Conservation (phyloP, 1,139 yeast species). For the Yamadazyma dushanensis region DNA sequence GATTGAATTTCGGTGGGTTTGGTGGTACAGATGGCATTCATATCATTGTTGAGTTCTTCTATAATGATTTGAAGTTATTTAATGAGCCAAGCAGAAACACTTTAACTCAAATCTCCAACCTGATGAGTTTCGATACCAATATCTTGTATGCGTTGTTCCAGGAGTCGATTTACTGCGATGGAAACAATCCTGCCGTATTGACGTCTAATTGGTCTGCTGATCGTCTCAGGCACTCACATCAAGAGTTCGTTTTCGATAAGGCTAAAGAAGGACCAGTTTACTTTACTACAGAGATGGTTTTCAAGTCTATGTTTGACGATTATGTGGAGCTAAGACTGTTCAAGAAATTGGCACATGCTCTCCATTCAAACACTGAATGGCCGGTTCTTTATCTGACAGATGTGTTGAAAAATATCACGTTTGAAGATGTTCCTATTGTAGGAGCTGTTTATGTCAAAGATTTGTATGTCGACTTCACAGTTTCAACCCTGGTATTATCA, state of each 20-base stretch:
- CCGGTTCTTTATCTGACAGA: conserved; percentile 38
- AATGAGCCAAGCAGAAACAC: conserved; percentile 38
- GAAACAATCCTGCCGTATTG: conserved; percentile 16
- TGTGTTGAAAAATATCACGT: conserved; percentile 25
- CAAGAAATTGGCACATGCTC: conserved; percentile 38
- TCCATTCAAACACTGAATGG: conserved; percentile 47
- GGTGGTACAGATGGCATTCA: conserved; percentile 54
- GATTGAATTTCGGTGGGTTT: conserved; percentile 48
- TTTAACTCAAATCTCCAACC: conserved; percentile 30
- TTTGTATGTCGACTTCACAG: conserved; percentile 53
- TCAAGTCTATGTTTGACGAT: conserved; percentile 50
- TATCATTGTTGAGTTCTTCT: conserved; percentile 37
- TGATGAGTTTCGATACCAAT: conserved; percentile 51
- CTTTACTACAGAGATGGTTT: conserved; percentile 63
- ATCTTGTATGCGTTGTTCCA: conserved; percentile 55
- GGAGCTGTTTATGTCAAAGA: conserved; percentile 53
- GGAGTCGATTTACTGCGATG: conserved; percentile 57
- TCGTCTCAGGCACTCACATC: conserved; percentile 30
- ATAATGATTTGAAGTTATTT: conserved; percentile 33
- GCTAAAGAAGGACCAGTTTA: conserved; percentile 26
- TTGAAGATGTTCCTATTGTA: conserved; percentile 47
- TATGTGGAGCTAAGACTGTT: conserved; percentile 43
- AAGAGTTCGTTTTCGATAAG: conserved; percentile 23
- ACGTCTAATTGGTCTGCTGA: conserved; percentile 52
- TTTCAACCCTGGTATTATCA: conserved; percentile 35